Percentiles rank a stretch among this genome's conserved stretches.
Conservation (phyloP, 306 rosid genomes). For the apple (Malus domestica) region ASM211411v1 NC_041791.1:31776501-31777000, state of each 20-base stretch:
- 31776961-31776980: neutral
- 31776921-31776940: conserved; percentile 50
- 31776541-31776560: conserved; percentile 63
- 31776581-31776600: conserved; percentile 67
- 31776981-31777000: conserved; percentile 16
- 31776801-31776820: conserved; percentile 4
- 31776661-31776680: neutral
- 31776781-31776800: conserved; percentile 1
- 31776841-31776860: neutral
- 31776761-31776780: conserved; percentile 28
- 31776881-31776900: conserved; percentile 63
- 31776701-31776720: conserved; percentile 78
- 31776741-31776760: conserved; percentile 41
- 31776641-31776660: neutral
- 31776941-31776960: neutral
- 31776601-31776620: conserved; percentile 35
- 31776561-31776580: conserved; percentile 67
- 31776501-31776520: conserved; percentile 54
- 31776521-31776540: conserved; percentile 63
- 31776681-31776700: conserved; percentile 39
- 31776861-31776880: conserved; percentile 26
- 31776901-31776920: conserved; percentile 70
- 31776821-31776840: conserved; percentile 5
- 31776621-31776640: conserved; percentile 1
- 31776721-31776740: conserved; percentile 38